Evolutionary conservation across 202 grass and related monocot species (phyloP), one percentile per base, ranked within the genome.

Genomic region (Schoenoplectus tabernaemontani): DNA sequence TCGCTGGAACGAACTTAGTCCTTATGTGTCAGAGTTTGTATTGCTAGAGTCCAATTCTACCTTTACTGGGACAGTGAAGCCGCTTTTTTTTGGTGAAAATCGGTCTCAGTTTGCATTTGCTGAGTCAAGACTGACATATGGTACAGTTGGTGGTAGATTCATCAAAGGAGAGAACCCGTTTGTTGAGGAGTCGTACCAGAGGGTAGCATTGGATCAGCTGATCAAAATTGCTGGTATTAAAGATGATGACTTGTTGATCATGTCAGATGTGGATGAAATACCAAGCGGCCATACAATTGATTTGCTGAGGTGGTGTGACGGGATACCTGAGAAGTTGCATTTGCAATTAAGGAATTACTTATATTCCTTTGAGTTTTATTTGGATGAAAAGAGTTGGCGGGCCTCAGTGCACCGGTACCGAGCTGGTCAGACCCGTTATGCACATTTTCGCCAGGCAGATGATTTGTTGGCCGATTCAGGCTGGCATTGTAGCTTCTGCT

Each of bases 401-500:
- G 96, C 91, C 16, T 92, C 96, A 4, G 85, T 99, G 68, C 96
- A 99, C 47, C 82, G 77, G 47, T 99, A 93, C 47, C 42, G 1
- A 5, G 32, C 76, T 67, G 90, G 88, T 38, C 90, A 81, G 59
- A 99, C 96, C 28, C 90, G 92, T 62, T 99, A 99, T 82, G 96
- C 92, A 1, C 96, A 99, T 76, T 96, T 87, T 76, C 83, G 92
- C 10, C 92, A 88, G 79, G 88, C 92, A 2, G 85, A 96, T n/a
- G 83, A 88, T 60, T 84, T 99, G 78, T 82, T 99, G 28, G 96
- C 92, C 22, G 96, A 99, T 90, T 92, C 96, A 37, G 96, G 96
- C 26, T 99, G 96, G 96, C 96, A 99, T 47, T 95, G 96, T 84
- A 99, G 96, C 80, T 99, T 99, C 62, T 99, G 96, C 76, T 99